Conservation (phyloP, 1,284 basidiomycete genomes). For the Entoloma clypeatum region DNA sequence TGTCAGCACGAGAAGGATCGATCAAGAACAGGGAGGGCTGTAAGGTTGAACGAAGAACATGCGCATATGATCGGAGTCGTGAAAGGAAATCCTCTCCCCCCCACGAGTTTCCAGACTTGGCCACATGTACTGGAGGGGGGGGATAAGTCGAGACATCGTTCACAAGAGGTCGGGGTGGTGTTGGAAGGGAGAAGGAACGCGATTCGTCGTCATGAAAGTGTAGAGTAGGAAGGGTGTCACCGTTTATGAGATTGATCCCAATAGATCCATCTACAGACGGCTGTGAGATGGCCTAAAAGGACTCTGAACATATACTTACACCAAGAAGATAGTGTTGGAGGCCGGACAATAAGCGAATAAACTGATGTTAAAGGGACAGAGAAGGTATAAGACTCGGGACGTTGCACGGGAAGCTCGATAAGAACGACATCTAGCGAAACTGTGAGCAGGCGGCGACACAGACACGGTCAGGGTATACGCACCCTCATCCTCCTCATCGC, state of each 20-base stretch:
- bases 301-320: conserved; percentile 49
- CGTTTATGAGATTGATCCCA: conserved; percentile 83
- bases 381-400: conserved; percentile 91
- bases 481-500: conserved; percentile 73
- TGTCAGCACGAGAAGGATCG: conserved; percentile 86
- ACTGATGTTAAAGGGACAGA: conserved; percentile 86
- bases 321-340: conserved; percentile 85
- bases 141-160: conserved; percentile 54
- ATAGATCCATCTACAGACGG: conserved; percentile 61
- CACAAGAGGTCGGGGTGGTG: conserved; percentile 33
- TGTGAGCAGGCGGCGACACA: conserved; percentile 12
- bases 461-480: conserved; percentile 19
- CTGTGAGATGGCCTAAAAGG: conserved; percentile 9
- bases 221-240: conserved; percentile 85
- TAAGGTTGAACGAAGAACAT: conserved; percentile 74
- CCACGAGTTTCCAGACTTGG: conserved; percentile 57
- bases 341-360: conserved; percentile 86
- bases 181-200: conserved; percentile 63
- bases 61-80: conserved; percentile 65
- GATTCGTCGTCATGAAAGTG: conserved; percentile 98
- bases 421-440: conserved; percentile 61
- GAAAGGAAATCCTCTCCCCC: conserved; percentile 84
- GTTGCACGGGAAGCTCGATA: conserved; percentile 70
- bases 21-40: conserved; percentile 85
- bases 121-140: conserved; percentile 44